These are phyloP conservation scores for Beauveria bassiana DNA, from an alignment of 2,329 filamentous ascomycete species.

Conservation along the genomic window DNA sequence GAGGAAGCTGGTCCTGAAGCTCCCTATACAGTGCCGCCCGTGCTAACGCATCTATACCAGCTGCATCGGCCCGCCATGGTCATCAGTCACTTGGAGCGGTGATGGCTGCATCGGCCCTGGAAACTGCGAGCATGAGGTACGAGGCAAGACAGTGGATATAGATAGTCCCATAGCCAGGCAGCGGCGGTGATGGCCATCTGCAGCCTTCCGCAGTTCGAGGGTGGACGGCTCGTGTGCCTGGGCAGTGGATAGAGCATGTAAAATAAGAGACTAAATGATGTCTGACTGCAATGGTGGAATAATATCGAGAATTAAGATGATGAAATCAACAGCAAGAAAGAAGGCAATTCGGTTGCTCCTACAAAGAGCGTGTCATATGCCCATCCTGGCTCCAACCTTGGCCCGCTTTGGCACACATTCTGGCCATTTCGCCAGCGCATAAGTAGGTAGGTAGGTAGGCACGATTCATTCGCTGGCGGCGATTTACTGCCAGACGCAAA, in stretches of 20 bases:
- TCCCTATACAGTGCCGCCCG: background rate
- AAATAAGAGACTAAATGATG: background rate
- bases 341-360: background rate
- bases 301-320: background rate
- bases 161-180: background rate
- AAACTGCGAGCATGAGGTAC: background rate
- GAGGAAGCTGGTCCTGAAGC: background rate
- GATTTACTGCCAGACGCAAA: background rate
- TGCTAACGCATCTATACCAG: background rate
- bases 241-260: background rate
- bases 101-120: background rate
- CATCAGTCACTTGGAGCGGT: background rate
- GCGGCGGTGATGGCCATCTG: constrained; percentile 1
- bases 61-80: background rate
- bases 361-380: background rate
- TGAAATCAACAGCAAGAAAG: background rate
- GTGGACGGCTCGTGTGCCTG: background rate
- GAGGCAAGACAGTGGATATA: background rate
- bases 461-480: constrained; percentile 8
- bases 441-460: background rate
- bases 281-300: background rate
- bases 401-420: constrained; percentile 7
- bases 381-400: constrained; percentile 6
- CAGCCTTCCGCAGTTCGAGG: background rate
- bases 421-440: constrained; percentile 7